These are phyloP conservation scores for Psilocybe cyanescens DNA, from an alignment of 768 basidiomycete species.

Conservation along the genomic window DNA sequence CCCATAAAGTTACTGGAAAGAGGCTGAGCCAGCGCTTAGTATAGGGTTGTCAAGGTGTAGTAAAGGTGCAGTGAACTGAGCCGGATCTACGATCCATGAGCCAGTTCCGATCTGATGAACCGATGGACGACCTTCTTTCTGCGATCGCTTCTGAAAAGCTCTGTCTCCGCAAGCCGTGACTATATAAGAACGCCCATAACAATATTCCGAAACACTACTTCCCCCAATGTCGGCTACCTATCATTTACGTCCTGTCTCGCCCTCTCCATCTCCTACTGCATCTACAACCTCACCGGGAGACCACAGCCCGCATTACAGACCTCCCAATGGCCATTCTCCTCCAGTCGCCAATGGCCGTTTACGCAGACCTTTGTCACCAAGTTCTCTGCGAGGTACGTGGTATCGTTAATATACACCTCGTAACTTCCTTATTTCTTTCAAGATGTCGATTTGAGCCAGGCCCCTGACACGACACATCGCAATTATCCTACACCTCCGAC, in stretches of 20 bases:
- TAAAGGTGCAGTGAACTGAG: slow-evolving; percentile 21
- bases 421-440: slow-evolving; percentile 5
- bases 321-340: slow-evolving; percentile 29
- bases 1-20: not conserved
- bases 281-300: slow-evolving; percentile 50
- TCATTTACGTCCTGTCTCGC: slow-evolving; percentile 62
- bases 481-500: slow-evolving; percentile 79
- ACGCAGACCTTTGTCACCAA: slow-evolving; percentile 66
- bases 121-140: slow-evolving; percentile 10
- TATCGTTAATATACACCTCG: not conserved
- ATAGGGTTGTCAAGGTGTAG: slow-evolving; percentile 10
- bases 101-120: slow-evolving; percentile 32
- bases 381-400: slow-evolving; percentile 57
- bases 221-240: slow-evolving; percentile 38
- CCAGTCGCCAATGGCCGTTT: slow-evolving; percentile 31
- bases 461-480: slow-evolving; percentile 49
- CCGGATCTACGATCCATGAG: slow-evolving; percentile 22
- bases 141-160: slow-evolving; percentile 29
- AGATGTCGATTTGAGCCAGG: slow-evolving; percentile 70
- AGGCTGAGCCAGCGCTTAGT: slow-evolving; percentile 4
- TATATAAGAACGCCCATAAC: slow-evolving; percentile 27
- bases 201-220: slow-evolving; percentile 6
- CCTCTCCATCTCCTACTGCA: slow-evolving; percentile 58
- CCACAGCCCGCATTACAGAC: slow-evolving; percentile 41
- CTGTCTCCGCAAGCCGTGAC: slow-evolving; percentile 26